A percentile compares a stretch with the other conserved stretches of the same genome.
phyloP scores from a whole-genome alignment of 1,284 basidiomycete species.

The Sporisorium graminicola region DNA sequence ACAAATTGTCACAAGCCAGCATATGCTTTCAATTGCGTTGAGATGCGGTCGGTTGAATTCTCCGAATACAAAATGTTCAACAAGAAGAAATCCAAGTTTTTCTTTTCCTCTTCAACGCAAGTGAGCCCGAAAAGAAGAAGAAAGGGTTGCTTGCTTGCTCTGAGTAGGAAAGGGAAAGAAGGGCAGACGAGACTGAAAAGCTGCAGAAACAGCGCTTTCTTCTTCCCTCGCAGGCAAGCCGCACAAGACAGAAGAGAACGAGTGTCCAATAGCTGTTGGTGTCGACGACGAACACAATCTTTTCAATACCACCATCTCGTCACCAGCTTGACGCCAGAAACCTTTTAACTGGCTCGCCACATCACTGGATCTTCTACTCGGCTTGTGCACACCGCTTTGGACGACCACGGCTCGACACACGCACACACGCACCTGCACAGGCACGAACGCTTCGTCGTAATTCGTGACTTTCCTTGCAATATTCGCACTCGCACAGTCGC shows the following conservation, averaged over 20 bases:
- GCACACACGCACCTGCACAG: neutral
- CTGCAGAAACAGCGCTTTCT: no score
- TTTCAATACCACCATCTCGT: constrained; percentile 6
- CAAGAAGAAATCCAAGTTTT: constrained; percentile 14
- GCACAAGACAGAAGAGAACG: neutral
- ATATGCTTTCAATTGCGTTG: neutral
- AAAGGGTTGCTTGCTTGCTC: neutral
- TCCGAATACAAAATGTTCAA: neutral
- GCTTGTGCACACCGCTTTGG: neutral
- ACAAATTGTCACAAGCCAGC: neutral
- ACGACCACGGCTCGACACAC: neutral
- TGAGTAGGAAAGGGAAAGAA: neutral
- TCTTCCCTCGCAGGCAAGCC: no score
- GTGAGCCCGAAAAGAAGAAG: neutral
- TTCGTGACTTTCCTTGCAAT: neutral
- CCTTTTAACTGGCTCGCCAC: neutral
- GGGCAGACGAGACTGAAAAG: neutral
- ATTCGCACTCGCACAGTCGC: neutral
- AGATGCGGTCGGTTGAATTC: constrained; percentile 3
- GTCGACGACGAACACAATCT: constrained; percentile 1
- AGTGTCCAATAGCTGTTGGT: neutral
- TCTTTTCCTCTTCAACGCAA: neutral
- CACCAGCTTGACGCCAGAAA: constrained; percentile 3
- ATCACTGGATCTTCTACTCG: neutral
- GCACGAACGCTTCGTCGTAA: constrained; percentile 1